Conservation (phyloP, 2,329 filamentous ascomycete species). For the Colletotrichum eleusines region DNA sequence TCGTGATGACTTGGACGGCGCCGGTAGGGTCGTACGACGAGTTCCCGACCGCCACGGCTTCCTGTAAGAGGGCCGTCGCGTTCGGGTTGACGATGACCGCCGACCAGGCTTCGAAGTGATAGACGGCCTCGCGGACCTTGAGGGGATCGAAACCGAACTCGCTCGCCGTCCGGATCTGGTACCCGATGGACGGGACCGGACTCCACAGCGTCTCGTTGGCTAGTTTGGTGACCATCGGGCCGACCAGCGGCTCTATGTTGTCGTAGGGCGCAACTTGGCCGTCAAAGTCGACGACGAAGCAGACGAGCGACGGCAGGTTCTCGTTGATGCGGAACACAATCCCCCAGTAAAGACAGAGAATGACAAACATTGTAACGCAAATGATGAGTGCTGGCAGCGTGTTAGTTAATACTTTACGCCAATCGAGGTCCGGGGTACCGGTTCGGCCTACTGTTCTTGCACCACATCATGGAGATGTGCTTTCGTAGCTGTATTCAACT, state of each 20-base stretch:
- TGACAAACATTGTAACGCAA: slow-evolving; percentile 11
- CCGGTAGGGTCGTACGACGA: slow-evolving; percentile 30
- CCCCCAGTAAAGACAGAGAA: slow-evolving; percentile 31
- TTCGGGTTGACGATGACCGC: slow-evolving; percentile 28
- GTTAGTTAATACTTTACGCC: background rate
- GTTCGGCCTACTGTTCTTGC: slow-evolving; percentile 20
- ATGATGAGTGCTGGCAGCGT: slow-evolving; percentile 16
- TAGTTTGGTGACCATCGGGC: slow-evolving; percentile 11
- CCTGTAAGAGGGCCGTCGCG: slow-evolving; percentile 17
- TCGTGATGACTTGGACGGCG: slow-evolving; percentile 21
- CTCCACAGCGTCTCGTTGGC: slow-evolving; percentile 22
- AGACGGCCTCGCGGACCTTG: slow-evolving; percentile 25
- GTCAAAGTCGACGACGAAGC: slow-evolving; percentile 29
- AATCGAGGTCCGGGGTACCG: background rate
- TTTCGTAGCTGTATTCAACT: slow-evolving; percentile 8
- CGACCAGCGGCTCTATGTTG: slow-evolving; percentile 4
- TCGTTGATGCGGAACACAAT: slow-evolving; percentile 24
- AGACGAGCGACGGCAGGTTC: slow-evolving; percentile 25
- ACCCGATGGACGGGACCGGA: slow-evolving; percentile 24
- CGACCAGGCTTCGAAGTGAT: slow-evolving; percentile 29
- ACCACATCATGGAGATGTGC: slow-evolving; percentile 28
- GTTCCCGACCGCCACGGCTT: slow-evolving; percentile 15
- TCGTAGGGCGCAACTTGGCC: slow-evolving; percentile 13
- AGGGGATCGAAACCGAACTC: slow-evolving; percentile 26
- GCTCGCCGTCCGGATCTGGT: slow-evolving; percentile 21